Base-by-base conservation (phyloP, 352 stramenopile species). In the Globisporangium nagaii region DNA sequence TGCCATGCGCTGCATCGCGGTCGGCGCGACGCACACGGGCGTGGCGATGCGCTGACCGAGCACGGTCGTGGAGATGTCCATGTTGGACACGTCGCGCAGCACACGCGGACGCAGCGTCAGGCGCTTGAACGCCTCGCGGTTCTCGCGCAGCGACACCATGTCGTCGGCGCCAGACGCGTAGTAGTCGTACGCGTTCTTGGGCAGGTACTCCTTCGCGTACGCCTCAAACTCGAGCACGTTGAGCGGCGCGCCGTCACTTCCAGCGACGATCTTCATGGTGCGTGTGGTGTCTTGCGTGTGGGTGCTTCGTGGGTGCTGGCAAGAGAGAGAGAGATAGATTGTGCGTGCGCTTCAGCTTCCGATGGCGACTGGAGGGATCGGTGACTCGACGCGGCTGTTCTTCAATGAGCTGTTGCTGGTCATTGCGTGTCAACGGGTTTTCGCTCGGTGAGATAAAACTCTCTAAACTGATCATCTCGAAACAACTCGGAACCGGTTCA, bases 51-150 rank as follows among this genome's bases (percentile, higher is more conserved):
- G 70, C 37, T 92, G 70, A 8, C 93, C 95, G 63, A 98, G 86
- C 22, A 98, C 74, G 35, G 93, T 97, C 11, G 90, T 98, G 17
- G 65, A 84, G 39, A 93, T 81, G 62, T 97, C 84, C 51, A 98
- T 90, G 46, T 95, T 84, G 63, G 92, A 96, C 50, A 98, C 90
- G 52, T 97, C 90, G 53, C 91, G 87, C 22, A 98, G 77, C 52
- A 98, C 84, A 36, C 96, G 94, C 46, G 93, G 96, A 51, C 96
- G 91, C 72, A 98, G 94, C 75, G 97, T 90, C 24, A 98, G 63
- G 27, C 95, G 79, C 41, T 87, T 85, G 66, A 98, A 98, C 1
- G 95, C 93, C 65, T 86, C 68, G 55, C 84, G 86, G 70, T 89
- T 90, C 57, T 89, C 77, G 22, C 69, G 58, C 20, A 93, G 61